Conservation (phyloP, 2,329 filamentous ascomycete species). For the Neopestalotiopsis sp. region DNA sequence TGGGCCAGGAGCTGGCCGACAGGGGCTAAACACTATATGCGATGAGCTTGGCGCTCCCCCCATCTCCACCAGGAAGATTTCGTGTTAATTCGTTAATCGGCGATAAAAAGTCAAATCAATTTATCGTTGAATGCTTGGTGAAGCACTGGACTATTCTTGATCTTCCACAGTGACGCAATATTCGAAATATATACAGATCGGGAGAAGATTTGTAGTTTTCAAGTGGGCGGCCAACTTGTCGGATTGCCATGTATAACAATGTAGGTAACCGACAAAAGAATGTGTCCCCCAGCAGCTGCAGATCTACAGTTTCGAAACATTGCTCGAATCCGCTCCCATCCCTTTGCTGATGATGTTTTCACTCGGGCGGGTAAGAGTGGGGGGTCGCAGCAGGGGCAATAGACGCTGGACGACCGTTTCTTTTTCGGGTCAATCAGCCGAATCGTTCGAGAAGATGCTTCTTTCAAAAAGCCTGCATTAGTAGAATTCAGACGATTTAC, state of each 20-base stretch:
- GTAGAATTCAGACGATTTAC: not conserved
- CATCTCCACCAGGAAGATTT: not conserved
- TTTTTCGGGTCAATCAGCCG: not conserved
- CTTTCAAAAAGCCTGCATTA: not conserved
- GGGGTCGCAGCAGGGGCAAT: not conserved
- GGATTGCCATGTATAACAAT: too few relatives aligned
- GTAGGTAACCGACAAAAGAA: too few relatives aligned
- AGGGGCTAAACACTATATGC: conserved; percentile 17
- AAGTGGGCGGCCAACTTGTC: not conserved
- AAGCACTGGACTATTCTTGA: too few relatives aligned
- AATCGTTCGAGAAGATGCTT: not conserved
- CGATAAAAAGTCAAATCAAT: not conserved
- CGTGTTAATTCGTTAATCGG: conserved; percentile 1
- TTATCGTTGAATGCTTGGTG: too few relatives aligned
- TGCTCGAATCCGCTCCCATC: not conserved
- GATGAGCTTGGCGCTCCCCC: conserved; percentile 11
- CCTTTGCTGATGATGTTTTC: not conserved
- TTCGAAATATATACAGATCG: not conserved
- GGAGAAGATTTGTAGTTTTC: not conserved
- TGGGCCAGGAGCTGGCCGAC: not conserved
- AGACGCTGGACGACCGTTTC: not conserved
- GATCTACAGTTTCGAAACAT: conserved; percentile 3
- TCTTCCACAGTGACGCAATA: not conserved
- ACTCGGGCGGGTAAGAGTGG: not conserved
- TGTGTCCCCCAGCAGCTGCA: not conserved